A percentile compares a stretch with the other conserved stretches of the same genome.
Evolutionary conservation across 108 stramenopile genomes (phyloP).

Genomic region (Nannochloropsis gaditana): DNA sequence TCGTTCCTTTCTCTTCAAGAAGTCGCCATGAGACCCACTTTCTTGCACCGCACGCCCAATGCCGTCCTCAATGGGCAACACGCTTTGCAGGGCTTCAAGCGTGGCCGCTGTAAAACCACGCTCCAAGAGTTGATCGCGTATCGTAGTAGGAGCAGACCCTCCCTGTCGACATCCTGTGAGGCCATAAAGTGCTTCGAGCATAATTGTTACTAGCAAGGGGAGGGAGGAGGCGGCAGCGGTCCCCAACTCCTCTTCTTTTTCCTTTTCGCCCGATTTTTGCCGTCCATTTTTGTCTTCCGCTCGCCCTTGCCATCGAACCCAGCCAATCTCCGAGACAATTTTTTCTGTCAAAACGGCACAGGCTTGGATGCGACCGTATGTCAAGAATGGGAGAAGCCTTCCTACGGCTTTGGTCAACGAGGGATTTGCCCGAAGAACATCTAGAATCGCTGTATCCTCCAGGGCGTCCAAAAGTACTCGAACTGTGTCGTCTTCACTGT

Average conservation of each 20-base stretch:
- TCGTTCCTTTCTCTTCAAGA: background rate
- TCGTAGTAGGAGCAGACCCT: background rate
- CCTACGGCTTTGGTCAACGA: slow-evolving; percentile 40
- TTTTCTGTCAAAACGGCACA: slow-evolving; percentile 32
- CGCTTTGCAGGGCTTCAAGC: background rate
- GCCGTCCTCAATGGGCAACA: background rate
- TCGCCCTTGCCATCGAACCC: background rate
- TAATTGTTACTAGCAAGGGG: background rate
- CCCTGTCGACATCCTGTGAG: background rate
- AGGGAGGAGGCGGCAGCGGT: background rate
- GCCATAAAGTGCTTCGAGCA: background rate
- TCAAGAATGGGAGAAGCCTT: slow-evolving; percentile 45
- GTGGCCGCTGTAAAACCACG: background rate
- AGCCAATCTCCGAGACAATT: slow-evolving; percentile 28
- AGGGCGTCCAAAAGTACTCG: background rate
- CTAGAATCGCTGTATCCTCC: slow-evolving; percentile 37
- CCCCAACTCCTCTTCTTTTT: background rate
- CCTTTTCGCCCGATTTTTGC: background rate
- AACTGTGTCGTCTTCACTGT: background rate
- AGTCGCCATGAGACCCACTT: background rate
- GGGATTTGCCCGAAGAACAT: slow-evolving; percentile 33
- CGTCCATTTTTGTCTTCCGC: too few relatives aligned
- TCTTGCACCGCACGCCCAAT: background rate
- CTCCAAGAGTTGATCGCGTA: background rate
- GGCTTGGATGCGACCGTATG: slow-evolving; percentile 37